Evolutionary conservation across 2,329 filamentous ascomycete genomes (phyloP).

Genomic region (Aspergillus sp.): DNA sequence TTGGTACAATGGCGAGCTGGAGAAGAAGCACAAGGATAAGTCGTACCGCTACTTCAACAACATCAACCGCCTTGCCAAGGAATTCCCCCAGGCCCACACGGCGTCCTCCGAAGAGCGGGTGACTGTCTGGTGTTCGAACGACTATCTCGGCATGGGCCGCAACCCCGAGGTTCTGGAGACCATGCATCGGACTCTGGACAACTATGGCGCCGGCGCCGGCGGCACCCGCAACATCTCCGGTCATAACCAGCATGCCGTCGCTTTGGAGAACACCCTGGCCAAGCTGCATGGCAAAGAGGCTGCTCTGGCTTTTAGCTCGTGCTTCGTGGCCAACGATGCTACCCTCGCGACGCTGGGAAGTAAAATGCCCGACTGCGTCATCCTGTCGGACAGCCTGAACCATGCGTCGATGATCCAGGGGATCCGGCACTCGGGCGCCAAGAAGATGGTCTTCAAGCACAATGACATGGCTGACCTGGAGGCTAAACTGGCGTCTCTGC

Average conservation of each 20-base stretch:
- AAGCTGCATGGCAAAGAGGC: slow-evolving; percentile 86
- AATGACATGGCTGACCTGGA: slow-evolving; percentile 93
- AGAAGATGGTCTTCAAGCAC: slow-evolving; percentile 98
- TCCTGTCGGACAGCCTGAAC: slow-evolving; percentile 94
- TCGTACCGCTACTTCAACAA: slow-evolving; percentile 99
- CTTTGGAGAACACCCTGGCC: slow-evolving; percentile 70
- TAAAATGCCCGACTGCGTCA: slow-evolving; percentile 92
- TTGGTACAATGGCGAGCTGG: slow-evolving; percentile 80
- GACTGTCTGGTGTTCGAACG: slow-evolving; percentile 98
- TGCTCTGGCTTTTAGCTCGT: slow-evolving; percentile 90
- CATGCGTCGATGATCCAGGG: slow-evolving; percentile 99
- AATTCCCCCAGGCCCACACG: slow-evolving; percentile 93
- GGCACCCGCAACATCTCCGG: slow-evolving; percentile 97
- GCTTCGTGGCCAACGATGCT: slow-evolving; percentile 96
- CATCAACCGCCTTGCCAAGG: slow-evolving; percentile 94
- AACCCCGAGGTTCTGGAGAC: slow-evolving; percentile 75
- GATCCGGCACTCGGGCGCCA: slow-evolving; percentile 91
- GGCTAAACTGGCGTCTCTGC: slow-evolving; percentile 79
- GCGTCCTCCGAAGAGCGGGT: slow-evolving; percentile 71
- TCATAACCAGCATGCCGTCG: slow-evolving; percentile 89
- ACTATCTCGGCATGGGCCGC: slow-evolving; percentile 95
- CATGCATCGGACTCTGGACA: slow-evolving; percentile 93
- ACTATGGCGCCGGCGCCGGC: slow-evolving; percentile 88
- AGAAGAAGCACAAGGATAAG: slow-evolving; percentile 99
- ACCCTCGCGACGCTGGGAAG: slow-evolving; percentile 94